Evolutionary conservation across 108 stramenopile genomes (phyloP), one percentile per base, ranked within the genome.

Genomic region (Fragilariopsis cylindrus): DNA sequence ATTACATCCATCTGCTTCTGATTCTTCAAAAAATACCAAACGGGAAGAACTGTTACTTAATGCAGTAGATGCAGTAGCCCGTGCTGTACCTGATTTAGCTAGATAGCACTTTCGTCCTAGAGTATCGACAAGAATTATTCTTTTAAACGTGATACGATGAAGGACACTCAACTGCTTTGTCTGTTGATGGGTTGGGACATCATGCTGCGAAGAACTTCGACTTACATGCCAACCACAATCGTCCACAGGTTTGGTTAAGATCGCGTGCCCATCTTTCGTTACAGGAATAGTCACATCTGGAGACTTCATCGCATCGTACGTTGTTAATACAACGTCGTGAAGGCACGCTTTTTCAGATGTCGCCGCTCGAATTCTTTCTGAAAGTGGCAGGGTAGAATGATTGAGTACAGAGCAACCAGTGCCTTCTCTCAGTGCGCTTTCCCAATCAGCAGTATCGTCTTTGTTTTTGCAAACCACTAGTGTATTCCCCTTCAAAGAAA

Each of bases 321-420:
- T 90, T 44, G 85, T 82, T 49, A 90, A 48, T 8, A 87, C 83
- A 54, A 91, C 86, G 78, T 91, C 86, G 68, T 79, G 85, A 0
- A 69, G 75, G 47, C 77, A 74, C 57, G 78, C 87, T 65, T 81
- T 86, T 48, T 78, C 72, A 5, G 90, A 84, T 44, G 78, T 77
- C 12, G 68, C 72, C 4, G 76, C 49, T 54, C 79, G 80, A 49
- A 87, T 87, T 39, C 88, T 79, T 50, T 83, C 74, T 40, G 76
- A 78, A 9, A 81, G 71, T 45, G 85, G 76, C 41, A 87, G 56
- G 9, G 73, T 68, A 8, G 88, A 70, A 76, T 89, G 88, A 71
- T 87, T 88, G 57, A 87, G 64, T 5, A 91, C 90, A 18, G 86
- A 81, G 48, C 76, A 77, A 39, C 81, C 82, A 41, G 88, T 87